Conservation (phyloP, 1,139 yeast genomes). For the Candida sp. region DNA sequence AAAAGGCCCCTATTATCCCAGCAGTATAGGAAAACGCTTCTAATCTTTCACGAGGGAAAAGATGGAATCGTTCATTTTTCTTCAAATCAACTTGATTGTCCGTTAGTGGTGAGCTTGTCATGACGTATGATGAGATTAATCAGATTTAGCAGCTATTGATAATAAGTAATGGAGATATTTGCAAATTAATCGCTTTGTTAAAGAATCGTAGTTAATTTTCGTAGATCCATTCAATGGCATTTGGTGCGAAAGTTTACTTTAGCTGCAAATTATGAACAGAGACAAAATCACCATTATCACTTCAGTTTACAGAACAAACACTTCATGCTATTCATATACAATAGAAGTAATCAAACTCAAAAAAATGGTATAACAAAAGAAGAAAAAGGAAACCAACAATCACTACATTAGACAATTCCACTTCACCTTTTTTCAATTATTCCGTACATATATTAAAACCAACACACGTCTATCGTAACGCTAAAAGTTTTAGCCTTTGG, state of each 20-base stretch:
- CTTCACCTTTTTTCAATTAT: background rate
- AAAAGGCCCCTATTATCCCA: conserved; percentile 53
- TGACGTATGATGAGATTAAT: background rate
- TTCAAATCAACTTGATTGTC: conserved; percentile 10
- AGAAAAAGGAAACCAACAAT: too few relatives aligned
- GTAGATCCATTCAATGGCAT: too few relatives aligned
- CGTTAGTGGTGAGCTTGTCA: background rate
- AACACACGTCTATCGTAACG: background rate
- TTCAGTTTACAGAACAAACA: background rate
- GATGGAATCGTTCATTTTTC: conserved; percentile 37
- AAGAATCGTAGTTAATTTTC: too few relatives aligned
- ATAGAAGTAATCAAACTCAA: too few relatives aligned
- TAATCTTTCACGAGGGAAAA: conserved; percentile 34
- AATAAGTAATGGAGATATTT: too few relatives aligned
- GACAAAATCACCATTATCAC: too few relatives aligned
- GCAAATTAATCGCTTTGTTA: too few relatives aligned
- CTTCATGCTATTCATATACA: too few relatives aligned
- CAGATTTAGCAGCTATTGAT: background rate
- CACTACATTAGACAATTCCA: too few relatives aligned
- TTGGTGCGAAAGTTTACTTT: background rate
- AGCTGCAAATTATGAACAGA: too few relatives aligned
- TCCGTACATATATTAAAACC: background rate
- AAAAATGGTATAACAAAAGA: too few relatives aligned
- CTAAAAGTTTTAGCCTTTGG: background rate
- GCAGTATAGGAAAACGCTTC: conserved; percentile 31